Base-by-base conservation (phyloP, 2,329 filamentous ascomycete species). In the Ophiostoma perfectum region DNA sequence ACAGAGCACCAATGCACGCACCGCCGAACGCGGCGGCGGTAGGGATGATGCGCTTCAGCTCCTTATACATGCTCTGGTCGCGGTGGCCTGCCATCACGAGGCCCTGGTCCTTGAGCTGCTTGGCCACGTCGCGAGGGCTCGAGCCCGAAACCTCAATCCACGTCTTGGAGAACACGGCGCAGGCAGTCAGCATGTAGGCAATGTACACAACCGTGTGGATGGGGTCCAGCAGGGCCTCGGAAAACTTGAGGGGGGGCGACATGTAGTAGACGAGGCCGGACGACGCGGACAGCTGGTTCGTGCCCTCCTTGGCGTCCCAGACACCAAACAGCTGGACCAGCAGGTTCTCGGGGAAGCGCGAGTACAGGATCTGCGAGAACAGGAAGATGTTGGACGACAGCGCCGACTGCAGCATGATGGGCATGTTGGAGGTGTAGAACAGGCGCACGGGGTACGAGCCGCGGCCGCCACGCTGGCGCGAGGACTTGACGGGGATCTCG, bases 341-440 rank as follows among this genome's bases (percentile, higher is more conserved):
- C 72, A 99, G 90, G 86, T 99, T 99, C 83, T 99, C 95, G 64
- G 93, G 95, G 86, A 99, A 98, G 80, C 94, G 93, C 72, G 92
- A 96, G 88, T 96, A 98, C 74, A 99, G 88, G 93, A 98, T 98
- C 86, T 99, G 95, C 79, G 91, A 95, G 83, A 99, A 93, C 73
- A 99, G 85, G 89, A 99, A 99, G 82, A 99, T 88, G 86, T 99
- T 99, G 86, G 94, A 97, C 74, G 92, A 97, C 74, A 99, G 88
- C 75, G 95, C 95, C 64, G 94, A 98, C 85, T 99, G 96, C 80
- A 99, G 87, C 95, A 99, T 99, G 83, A 99, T 99, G 78, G 95
- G 95, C 96, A 99, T 99, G 90, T 99, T 99, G 80, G 93, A 97
- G 78, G 95, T 99, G 85, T 99, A 99, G 88, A 99, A 99, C 70